Percentiles rank a stretch among this genome's conserved stretches.
These are phyloP conservation scores for Pseudogymnoascus pannorum DNA, from an alignment of 2,329 filamentous ascomycete species.

Conservation along the genomic window DNA sequence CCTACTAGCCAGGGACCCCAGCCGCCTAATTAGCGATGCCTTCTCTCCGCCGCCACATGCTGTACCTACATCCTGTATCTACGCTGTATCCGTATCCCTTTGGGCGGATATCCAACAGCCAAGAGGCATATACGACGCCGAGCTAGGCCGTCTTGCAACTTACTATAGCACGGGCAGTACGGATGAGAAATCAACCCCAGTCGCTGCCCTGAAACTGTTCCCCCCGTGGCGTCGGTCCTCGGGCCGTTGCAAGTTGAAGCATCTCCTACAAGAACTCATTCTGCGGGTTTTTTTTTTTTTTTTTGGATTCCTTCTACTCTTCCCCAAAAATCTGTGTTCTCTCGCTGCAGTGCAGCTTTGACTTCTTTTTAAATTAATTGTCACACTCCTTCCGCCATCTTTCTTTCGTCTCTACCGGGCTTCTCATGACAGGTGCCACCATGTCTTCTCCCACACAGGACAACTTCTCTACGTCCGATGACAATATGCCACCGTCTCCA, in stretches of 20 bases:
- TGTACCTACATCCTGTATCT: too few species aligned
- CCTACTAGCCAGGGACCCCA: background rate
- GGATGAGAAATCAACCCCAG: background rate
- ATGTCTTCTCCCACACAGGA: background rate
- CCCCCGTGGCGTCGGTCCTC: background rate
- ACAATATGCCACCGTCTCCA: background rate
- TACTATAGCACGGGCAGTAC: background rate
- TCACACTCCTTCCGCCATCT: background rate
- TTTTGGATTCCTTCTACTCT: background rate
- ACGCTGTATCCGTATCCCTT: background rate
- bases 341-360: background rate
- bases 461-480: background rate
- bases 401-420: background rate
- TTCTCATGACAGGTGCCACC: background rate
- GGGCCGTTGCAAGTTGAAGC: background rate
- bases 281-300: background rate
- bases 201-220: background rate
- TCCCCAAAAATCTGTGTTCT: background rate
- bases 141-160: background rate
- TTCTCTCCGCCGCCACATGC: background rate
- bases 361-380: background rate
- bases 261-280: background rate
- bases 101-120: background rate
- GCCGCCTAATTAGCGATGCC: background rate
- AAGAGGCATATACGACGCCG: slow-evolving; percentile 2